phyloP scores from a whole-genome alignment of 129 eudicot genomes.

The Kitagawia praeruptora region DNA sequence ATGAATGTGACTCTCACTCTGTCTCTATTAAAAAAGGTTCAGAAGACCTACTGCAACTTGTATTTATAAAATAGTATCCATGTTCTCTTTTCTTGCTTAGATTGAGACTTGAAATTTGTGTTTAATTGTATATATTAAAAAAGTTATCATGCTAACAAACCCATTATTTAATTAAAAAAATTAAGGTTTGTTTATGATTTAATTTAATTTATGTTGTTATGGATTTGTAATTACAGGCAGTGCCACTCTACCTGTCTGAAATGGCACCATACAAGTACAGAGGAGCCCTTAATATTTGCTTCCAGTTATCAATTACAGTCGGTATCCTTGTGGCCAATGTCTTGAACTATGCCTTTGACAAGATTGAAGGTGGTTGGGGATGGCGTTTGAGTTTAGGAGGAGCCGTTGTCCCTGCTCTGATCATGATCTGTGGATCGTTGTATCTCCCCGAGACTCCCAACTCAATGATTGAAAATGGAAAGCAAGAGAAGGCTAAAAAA shows the following conservation, averaged over 20 bases:
- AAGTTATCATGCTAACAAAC: not conserved
- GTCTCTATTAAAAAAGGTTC: slow-evolving; percentile 14
- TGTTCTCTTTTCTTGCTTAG: slow-evolving; percentile 9
- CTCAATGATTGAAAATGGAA: slow-evolving; percentile 79
- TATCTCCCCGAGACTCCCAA: slow-evolving; percentile 85
- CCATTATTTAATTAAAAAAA: not conserved
- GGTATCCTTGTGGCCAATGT: slow-evolving; percentile 84
- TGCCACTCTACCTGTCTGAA: slow-evolving; percentile 80
- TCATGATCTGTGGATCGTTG: slow-evolving; percentile 54
- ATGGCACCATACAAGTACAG: slow-evolving; percentile 95
- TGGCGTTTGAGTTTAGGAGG: slow-evolving; percentile 91
- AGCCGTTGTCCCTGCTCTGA: slow-evolving; percentile 78
- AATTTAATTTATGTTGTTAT: not conserved
- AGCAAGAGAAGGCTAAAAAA: slow-evolving; percentile 41
- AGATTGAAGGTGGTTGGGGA: slow-evolving; percentile 71
- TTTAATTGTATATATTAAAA: not conserved
- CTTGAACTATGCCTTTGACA: slow-evolving; percentile 66
- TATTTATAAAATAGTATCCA: not conserved
- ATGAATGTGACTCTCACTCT: slow-evolving; percentile 27
- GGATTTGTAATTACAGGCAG: slow-evolving; percentile 45
- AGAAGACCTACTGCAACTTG: slow-evolving; percentile 18
- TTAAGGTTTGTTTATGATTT: not conserved
- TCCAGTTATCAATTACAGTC: slow-evolving; percentile 72
- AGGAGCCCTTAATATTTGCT: slow-evolving; percentile 79
- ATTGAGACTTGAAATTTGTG: not conserved